These are phyloP conservation scores for Phytopythium vexans DNA, from an alignment of 352 stramenopile species.

Conservation along the genomic window DNA sequence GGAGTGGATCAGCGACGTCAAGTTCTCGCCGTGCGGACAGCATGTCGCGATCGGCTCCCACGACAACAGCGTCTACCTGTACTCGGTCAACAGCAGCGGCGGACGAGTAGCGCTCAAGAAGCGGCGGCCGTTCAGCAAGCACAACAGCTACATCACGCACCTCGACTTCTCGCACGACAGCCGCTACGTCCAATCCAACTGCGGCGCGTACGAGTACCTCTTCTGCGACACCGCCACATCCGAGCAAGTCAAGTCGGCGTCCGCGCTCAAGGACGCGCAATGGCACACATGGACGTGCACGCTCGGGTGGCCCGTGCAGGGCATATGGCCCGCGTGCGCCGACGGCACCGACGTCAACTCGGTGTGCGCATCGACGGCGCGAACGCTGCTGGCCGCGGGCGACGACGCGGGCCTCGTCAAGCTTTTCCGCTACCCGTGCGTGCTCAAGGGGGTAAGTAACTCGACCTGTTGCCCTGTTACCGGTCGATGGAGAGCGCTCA, in stretches of 20 bases:
- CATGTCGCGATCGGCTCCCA: conserved; percentile 64
- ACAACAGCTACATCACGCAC: conserved; percentile 84
- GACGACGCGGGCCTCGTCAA: conserved; percentile 84
- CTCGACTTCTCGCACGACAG: conserved; percentile 79
- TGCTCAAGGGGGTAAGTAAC: conserved; percentile 51
- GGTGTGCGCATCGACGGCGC: conserved; percentile 62
- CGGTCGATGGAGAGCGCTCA: background rate
- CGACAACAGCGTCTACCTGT: conserved; percentile 73
- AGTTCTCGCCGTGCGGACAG: conserved; percentile 56
- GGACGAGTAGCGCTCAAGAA: conserved; percentile 35
- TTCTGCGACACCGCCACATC: conserved; percentile 85
- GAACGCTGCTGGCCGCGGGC: conserved; percentile 69
- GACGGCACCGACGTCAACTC: conserved; percentile 86
- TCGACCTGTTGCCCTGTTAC: conserved; percentile 4
- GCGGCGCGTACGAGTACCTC: conserved; percentile 88
- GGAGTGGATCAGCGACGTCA: conserved; percentile 78
- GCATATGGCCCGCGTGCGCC: conserved; percentile 79
- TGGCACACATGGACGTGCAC: conserved; percentile 91
- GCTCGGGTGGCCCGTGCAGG: conserved; percentile 90
- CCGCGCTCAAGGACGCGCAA: conserved; percentile 64
- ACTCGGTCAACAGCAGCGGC: conserved; percentile 24
- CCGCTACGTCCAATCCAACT: conserved; percentile 71
- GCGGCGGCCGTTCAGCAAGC: conserved; percentile 68
- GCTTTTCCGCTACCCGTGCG: conserved; percentile 85
- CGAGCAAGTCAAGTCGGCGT: conserved; percentile 81